Base-by-base conservation (phyloP, 768 basidiomycete species). In the Chiua virens region DNA sequence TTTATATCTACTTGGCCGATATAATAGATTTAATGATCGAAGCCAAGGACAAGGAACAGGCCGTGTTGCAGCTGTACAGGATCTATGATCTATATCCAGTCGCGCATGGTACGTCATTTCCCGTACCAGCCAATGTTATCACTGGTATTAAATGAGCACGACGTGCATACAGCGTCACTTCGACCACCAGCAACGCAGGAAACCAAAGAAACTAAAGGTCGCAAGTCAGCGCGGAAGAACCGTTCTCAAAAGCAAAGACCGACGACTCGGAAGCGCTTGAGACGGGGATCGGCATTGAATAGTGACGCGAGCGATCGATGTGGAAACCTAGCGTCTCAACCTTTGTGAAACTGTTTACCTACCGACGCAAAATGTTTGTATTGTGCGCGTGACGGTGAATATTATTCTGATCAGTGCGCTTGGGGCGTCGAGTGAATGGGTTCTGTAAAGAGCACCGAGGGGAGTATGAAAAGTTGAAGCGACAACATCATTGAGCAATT, bases 11-110 rank as follows among this genome's bases (percentile, higher is more conserved):
- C 25, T 14, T 3, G 21, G 4, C 20, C 18, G 14, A 15, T 34
- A 8, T 13, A 36, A 61, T 77, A 62, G 92, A 95, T 71, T 62
- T 95, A 57, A 93, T 95, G 92, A 92, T 94, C 52, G 92, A 95
- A 76, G 91, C 91, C 3, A 92, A 93, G 66, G 90, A 89, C 68
- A 90, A 94, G 71, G 94, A 96, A 66, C 94, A 95, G 64, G 94
- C 93, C 2, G 93, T 97, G 6, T 78, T 97, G 50, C 83, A 95
- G 54, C 62, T 96, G 40, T 85, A 91, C 63, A 68, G 92, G 51
- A 84, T 89, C 27, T 96, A 97, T 59, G 75, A 73, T 41, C 66
- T 95, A 5, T 71, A 83, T 38, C 79, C 83, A 15, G 86, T 91
- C 21, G 79, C 77, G 9, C 70, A 83, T 54, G 83, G 80, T 80